These are phyloP conservation scores for Monilinia fructicola DNA, from an alignment of 2,329 filamentous ascomycete species.

Conservation along the genomic window DNA sequence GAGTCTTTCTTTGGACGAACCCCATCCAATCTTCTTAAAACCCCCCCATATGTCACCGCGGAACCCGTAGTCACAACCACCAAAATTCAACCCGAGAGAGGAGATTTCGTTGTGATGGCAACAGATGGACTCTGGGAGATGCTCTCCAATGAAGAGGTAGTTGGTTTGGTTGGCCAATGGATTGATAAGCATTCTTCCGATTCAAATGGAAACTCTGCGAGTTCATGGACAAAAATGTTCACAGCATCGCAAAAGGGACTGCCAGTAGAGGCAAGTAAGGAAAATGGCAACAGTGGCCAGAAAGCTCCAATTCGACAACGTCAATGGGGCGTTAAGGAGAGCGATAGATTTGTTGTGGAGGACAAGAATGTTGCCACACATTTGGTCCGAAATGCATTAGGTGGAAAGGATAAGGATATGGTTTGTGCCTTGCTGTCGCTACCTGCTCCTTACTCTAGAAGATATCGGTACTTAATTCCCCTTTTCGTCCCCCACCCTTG, in stretches of 20 bases:
- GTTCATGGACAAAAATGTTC: constrained; percentile 68
- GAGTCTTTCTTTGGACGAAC: constrained; percentile 83
- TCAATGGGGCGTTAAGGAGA: constrained; percentile 82
- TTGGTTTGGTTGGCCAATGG: constrained; percentile 96
- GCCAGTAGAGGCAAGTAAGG: constrained; percentile 70
- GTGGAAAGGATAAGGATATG: constrained; percentile 90
- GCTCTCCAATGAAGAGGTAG: constrained; percentile 97
- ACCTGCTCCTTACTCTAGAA: constrained; percentile 83
- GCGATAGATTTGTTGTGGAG: constrained; percentile 84
- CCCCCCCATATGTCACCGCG: constrained; percentile 94
- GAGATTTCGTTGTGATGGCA: constrained; percentile 94
- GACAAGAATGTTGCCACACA: constrained; percentile 97
- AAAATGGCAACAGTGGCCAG: constrained; percentile 62
- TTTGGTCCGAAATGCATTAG: constrained; percentile 89
- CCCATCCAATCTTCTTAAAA: constrained; percentile 75
- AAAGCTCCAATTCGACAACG: constrained; percentile 82
- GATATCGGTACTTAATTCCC: constrained; percentile 70
- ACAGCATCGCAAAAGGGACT: constrained; percentile 56
- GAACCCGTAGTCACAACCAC: constrained; percentile 94
- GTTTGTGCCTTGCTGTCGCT: constrained; percentile 88
- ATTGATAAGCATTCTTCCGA: constrained; percentile 68
- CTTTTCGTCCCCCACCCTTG: neutral
- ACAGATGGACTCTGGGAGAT: constrained; percentile 99
- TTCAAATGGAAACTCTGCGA: constrained; percentile 43
- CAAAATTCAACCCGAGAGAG: constrained; percentile 81